phyloP scores from a whole-genome alignment of 306 rosid genomes.

The Luffa aegyptiaca region DNA sequence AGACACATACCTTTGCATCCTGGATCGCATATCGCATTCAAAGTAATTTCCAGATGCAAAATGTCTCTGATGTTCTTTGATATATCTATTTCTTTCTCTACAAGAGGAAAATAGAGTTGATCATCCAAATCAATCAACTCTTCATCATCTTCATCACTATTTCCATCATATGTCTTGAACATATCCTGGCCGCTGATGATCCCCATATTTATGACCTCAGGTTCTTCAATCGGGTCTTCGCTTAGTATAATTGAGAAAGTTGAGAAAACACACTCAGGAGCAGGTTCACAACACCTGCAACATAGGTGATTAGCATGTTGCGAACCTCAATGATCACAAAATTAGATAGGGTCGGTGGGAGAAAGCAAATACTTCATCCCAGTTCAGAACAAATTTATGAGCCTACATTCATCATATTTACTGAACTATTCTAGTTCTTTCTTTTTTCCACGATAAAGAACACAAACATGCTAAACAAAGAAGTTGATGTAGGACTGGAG shows the following conservation, averaged over 20 bases:
- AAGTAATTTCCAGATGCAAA: constrained; percentile 73
- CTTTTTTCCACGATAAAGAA: background rate
- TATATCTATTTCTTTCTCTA: constrained; percentile 63
- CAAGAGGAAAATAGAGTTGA: constrained; percentile 56
- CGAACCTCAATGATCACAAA: no score
- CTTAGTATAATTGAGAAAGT: constrained; percentile 61
- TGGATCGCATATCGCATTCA: constrained; percentile 52
- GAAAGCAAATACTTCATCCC: no score
- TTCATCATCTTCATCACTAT: constrained; percentile 32
- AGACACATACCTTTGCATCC: constrained; percentile 75
- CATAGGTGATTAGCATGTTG: background rate
- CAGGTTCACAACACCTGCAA: constrained; percentile 67
- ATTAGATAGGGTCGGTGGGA: no score
- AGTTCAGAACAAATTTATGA: background rate
- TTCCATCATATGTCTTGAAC: constrained; percentile 11
- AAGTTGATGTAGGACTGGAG: background rate
- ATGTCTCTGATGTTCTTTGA: constrained; percentile 83
- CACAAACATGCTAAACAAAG: background rate
- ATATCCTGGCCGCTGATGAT: constrained; percentile 39
- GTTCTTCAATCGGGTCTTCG: constrained; percentile 60
- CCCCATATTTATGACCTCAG: constrained; percentile 55
- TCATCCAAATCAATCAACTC: constrained; percentile 58
- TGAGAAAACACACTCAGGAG: constrained; percentile 62
- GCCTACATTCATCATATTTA: background rate
- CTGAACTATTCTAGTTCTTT: background rate